Base-by-base conservation (phyloP, 164 flowering plant genomes). In the Macadamia integrifolia region DNA sequence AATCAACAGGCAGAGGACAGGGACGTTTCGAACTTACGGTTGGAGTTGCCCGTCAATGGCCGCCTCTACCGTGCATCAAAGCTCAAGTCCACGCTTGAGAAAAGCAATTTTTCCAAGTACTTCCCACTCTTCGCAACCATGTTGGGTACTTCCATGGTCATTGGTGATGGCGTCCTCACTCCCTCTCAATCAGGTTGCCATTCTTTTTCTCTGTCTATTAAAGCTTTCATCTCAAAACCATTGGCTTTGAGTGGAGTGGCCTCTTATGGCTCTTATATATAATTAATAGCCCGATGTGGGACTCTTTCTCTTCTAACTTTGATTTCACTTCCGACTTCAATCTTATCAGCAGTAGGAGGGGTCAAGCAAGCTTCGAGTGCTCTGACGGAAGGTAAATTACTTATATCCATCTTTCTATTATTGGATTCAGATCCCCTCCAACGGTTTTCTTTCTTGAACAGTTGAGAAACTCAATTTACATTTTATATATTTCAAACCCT, bases 1-100 rank as follows among this genome's bases (percentile, higher is more conserved):
- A 66, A 13, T 14, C 61, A 43, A 40, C 61, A 66, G 40, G 69
- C 69, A 6, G 69, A 66, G 50, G 69, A 66, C 28, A 17, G n/a
- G 35, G 61, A 66, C 1, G 52, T 66, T 1, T 66, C 69, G 0
- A 48, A 65, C 35, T 65, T 18, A 40, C 29, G 13, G 12, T 58
- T 65, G 3, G 67, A 65, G 9, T 53, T 30, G 42, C 15, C 58
- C n/a, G 49, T 8, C 42, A 14, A 13, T 13, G 40, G 42, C 17
- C 57, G 23, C 2, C 40, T 35, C 40, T 2, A 5, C 14, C 31
- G 56, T 6, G 67, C 67, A 48, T 48, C 58, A 17, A 49, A 0
- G 10, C 15, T 65, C 2, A 65, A 65, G 10, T 48, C 35, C 56
- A 23, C 14, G 8, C 42, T 65, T 14, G 66, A 49, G 67, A 52